Evolutionary conservation across 208 protist genomes (phyloP).

Genomic region (Trypanosoma scelopori): DNA sequence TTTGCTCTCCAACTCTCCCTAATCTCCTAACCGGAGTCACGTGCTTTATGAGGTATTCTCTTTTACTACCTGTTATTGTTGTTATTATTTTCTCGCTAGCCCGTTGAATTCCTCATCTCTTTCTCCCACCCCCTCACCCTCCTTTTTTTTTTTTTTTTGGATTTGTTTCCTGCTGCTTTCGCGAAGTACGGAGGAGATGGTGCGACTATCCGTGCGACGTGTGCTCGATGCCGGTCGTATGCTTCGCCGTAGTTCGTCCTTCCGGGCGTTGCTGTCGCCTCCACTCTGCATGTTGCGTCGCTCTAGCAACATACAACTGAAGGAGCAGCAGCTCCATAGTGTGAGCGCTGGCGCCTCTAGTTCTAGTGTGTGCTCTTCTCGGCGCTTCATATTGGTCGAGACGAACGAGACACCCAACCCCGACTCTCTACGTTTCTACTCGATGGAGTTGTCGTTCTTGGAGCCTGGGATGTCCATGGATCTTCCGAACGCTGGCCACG

Average conservation of each 20-base stretch:
- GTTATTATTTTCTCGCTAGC: constrained; percentile 20
- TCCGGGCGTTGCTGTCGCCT: neutral
- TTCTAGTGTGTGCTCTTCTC: constrained; percentile 8
- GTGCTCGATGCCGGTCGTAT: neutral
- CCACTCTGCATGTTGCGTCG: constrained; percentile 1
- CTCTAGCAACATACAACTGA: neutral
- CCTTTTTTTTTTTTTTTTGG: constrained; percentile 10
- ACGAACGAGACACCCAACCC: constrained; percentile 86
- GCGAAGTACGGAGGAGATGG: neutral
- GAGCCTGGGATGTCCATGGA: constrained; percentile 76
- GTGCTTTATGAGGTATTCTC: too few relatives aligned
- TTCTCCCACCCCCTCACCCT: too few relatives aligned
- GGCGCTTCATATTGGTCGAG: constrained; percentile 61
- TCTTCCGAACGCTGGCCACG: constrained; percentile 56
- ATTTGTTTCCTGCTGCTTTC: constrained; percentile 1
- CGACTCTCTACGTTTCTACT: constrained; percentile 84
- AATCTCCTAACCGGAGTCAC: too few relatives aligned
- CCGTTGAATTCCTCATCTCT: too few relatives aligned
- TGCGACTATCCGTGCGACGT: neutral
- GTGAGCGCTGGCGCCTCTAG: neutral
- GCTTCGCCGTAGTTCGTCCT: neutral
- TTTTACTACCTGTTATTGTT: too few relatives aligned
- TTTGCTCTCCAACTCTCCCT: too few relatives aligned
- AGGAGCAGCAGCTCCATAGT: neutral
- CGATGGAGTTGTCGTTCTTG: constrained; percentile 86